Conservation (phyloP, 495 filamentous ascomycete genomes). For the Penicillium arizonense region DNA sequence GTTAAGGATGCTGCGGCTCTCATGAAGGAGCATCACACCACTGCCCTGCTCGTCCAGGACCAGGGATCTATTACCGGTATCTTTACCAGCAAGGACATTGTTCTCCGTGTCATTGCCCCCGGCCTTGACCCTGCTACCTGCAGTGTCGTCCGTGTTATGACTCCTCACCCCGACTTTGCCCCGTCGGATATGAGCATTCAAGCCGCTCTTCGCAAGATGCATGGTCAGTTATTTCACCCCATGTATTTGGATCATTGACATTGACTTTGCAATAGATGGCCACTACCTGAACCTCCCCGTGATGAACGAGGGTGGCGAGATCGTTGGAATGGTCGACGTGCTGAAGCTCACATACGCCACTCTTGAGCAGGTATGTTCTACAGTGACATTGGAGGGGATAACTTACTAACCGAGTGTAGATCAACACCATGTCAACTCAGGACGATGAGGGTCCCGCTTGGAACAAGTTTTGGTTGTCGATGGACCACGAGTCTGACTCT, state of each 20-base stretch:
- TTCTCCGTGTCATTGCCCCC: slow-evolving; percentile 95
- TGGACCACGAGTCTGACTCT: slow-evolving; percentile 95
- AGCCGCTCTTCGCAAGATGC: slow-evolving; percentile 97
- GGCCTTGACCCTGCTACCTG: slow-evolving; percentile 92
- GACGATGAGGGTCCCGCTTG: slow-evolving; percentile 95
- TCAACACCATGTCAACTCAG: slow-evolving; percentile 71
- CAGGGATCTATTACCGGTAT: slow-evolving; percentile 97
- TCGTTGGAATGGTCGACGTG: slow-evolving; percentile 99
- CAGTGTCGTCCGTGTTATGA: slow-evolving; percentile 98
- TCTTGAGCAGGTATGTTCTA: slow-evolving; percentile 80
- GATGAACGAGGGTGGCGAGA: slow-evolving; percentile 96
- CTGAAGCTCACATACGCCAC: slow-evolving; percentile 97
- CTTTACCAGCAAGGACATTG: slow-evolving; percentile 99
- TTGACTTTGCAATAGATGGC: slow-evolving; percentile 63
- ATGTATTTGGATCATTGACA: slow-evolving; percentile 1
- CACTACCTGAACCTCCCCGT: slow-evolving; percentile 98
- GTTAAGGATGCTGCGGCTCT: slow-evolving; percentile 90
- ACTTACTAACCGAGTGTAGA: slow-evolving; percentile 38
- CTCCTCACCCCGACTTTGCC: slow-evolving; percentile 96
- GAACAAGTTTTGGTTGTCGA: slow-evolving; percentile 99
- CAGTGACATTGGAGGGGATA: not conserved
- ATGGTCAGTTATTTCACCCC: slow-evolving; percentile 59
- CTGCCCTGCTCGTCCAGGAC: slow-evolving; percentile 93
- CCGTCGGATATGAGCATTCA: slow-evolving; percentile 99
- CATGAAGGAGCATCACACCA: slow-evolving; percentile 99